Percentiles rank a stretch among this genome's conserved stretches.
These are phyloP conservation scores for Teunomyces gatunensis DNA, from an alignment of 805 yeast species.

Conservation along the genomic window DNA sequence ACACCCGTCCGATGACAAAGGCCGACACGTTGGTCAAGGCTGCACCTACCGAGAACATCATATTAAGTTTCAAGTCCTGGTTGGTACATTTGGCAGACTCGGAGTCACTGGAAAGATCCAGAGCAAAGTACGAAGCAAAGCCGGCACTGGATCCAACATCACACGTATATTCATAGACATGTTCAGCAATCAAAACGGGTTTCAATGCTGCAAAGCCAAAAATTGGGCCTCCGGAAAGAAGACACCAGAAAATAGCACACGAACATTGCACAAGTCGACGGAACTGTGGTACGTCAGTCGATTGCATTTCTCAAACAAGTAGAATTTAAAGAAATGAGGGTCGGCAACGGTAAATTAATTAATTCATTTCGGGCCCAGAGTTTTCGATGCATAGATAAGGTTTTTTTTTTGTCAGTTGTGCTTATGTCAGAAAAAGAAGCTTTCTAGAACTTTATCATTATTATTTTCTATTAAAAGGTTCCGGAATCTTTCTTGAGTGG, in stretches of 20 bases:
- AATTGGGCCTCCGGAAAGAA: slow-evolving; percentile 88
- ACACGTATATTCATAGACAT: slow-evolving; percentile 70
- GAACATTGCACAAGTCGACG: slow-evolving; percentile 24
- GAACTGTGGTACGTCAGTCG: slow-evolving; percentile 11
- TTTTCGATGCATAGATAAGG: slow-evolving; percentile 4
- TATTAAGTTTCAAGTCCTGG: slow-evolving; percentile 54
- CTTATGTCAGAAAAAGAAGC: background rate
- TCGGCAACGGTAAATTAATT: background rate
- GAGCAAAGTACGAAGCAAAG: background rate
- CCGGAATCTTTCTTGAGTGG: slow-evolving; percentile 5
- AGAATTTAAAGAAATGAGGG: too few species aligned
- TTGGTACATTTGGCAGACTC: slow-evolving; percentile 44
- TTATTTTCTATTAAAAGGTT: background rate
- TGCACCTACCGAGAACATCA: slow-evolving; percentile 61
- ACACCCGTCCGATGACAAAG: slow-evolving; percentile 46
- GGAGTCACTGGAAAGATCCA: background rate
- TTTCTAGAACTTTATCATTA: background rate
- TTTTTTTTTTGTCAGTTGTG: background rate
- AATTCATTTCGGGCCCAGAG: background rate
- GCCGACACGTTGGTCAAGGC: slow-evolving; percentile 56
- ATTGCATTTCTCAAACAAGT: background rate
- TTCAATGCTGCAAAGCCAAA: slow-evolving; percentile 96
- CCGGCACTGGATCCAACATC: slow-evolving; percentile 18
- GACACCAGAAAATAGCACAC: slow-evolving; percentile 85
- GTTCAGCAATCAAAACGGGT: slow-evolving; percentile 73